Evolutionary conservation across 495 filamentous ascomycete genomes (phyloP).

Genomic region (Aspergillus carlsbadensis): DNA sequence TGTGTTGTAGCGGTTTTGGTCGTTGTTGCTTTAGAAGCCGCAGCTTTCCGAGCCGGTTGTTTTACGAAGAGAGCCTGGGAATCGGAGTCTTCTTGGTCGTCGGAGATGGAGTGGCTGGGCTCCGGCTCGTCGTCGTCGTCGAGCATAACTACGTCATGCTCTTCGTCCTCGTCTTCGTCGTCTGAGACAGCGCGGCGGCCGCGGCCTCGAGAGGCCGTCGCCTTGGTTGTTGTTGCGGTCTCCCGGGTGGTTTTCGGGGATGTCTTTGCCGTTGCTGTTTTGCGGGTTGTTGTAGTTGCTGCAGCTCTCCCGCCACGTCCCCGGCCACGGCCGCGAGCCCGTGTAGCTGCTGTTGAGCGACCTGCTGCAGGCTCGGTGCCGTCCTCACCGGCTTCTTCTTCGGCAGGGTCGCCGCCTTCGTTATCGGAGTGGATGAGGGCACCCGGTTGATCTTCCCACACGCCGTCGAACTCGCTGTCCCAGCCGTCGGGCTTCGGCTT

Average conservation of each 20-base stretch:
- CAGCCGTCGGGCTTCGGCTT: conserved; percentile 78
- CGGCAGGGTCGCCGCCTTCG: conserved; percentile 46
- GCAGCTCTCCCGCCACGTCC: conserved; percentile 47
- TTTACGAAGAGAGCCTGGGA: conserved; percentile 54
- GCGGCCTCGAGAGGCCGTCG: conserved; percentile 28
- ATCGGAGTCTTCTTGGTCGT: conserved; percentile 48
- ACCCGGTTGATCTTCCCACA: conserved; percentile 77
- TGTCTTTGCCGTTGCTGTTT: conserved; percentile 39
- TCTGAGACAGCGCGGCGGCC: conserved; percentile 51
- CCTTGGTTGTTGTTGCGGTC: too few species aligned
- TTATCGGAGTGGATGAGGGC: conserved; percentile 61
- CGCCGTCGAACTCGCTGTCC: conserved; percentile 83
- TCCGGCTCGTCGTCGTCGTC: conserved; percentile 54
- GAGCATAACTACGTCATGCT: conserved; percentile 65
- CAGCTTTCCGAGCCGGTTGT: conserved; percentile 42
- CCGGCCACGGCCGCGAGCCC: conserved; percentile 52
- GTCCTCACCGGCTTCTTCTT: conserved; percentile 47
- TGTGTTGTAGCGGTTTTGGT: conserved; percentile 27
- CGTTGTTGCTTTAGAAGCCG: background rate
- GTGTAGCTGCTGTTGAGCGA: conserved; percentile 33
- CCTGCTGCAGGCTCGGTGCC: conserved; percentile 28
- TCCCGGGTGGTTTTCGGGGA: too few species aligned
- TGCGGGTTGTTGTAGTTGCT: conserved; percentile 35
- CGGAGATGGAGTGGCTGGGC: conserved; percentile 25
- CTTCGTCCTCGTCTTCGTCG: conserved; percentile 61